Evolutionary conservation across 2,329 filamentous ascomycete species (phyloP).

Genomic region (Coniochaeta sp.): DNA sequence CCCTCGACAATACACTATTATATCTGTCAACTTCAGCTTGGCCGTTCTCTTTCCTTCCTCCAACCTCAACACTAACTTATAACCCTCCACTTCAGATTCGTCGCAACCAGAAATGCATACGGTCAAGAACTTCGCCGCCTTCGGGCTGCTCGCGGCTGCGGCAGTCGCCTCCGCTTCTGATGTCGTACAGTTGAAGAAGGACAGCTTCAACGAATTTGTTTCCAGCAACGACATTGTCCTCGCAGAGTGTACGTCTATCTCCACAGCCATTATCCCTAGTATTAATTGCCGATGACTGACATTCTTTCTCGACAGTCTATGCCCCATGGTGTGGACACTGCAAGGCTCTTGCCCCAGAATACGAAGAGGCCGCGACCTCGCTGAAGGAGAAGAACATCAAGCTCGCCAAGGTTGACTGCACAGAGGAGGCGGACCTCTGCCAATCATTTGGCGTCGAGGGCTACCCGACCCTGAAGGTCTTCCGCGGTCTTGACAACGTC

Average conservation of each 20-base stretch:
- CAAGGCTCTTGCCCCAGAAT: conserved; percentile 93
- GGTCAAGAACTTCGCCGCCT: conserved; percentile 42
- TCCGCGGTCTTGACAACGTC: conserved; percentile 80
- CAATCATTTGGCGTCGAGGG: conserved; percentile 86
- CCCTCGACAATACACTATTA: not conserved
- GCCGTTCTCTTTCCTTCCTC: not conserved
- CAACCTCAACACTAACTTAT: not conserved
- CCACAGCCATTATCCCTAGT: not conserved
- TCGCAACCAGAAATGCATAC: conserved; percentile 31
- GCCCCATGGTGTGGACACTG: conserved; percentile 97
- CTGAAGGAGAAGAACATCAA: conserved; percentile 85
- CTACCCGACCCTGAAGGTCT: conserved; percentile 98
- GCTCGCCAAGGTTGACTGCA: conserved; percentile 89
- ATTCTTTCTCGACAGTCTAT: conserved; percentile 54
- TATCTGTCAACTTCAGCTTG: not conserved
- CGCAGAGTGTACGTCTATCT: conserved; percentile 70
- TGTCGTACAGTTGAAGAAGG: conserved; percentile 76
- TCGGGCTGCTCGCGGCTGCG: conserved; percentile 47
- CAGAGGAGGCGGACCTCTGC: conserved; percentile 88
- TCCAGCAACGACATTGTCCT: conserved; percentile 82
- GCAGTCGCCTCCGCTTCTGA: conserved; percentile 65
- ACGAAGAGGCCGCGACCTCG: conserved; percentile 76
- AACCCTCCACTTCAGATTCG: not conserved
- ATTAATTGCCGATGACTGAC: conserved; percentile 25
- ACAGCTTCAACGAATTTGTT: conserved; percentile 82